Percentiles rank a stretch among this genome's conserved stretches.
Evolutionary conservation across 1,284 basidiomycete species (phyloP).

Genomic region (Coniophora puteana): DNA sequence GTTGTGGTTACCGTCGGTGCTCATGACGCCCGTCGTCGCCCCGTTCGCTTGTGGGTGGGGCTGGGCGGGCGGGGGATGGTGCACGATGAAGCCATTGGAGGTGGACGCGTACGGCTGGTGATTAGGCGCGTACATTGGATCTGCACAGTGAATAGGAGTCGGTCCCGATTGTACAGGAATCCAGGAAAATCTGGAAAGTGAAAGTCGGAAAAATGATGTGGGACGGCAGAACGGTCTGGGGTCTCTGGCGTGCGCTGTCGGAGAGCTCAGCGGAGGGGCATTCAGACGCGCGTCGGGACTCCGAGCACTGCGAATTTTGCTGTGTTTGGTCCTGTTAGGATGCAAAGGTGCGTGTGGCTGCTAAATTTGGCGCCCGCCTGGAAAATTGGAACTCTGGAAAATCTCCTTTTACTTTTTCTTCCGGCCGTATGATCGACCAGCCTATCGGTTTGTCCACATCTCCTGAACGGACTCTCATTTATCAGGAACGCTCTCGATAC

Average conservation of each 20-base stretch:
- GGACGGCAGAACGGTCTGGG: constrained; percentile 24
- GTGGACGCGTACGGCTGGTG: constrained; percentile 32
- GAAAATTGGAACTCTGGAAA: background rate
- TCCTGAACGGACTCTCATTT: background rate
- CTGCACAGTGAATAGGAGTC: constrained; percentile 18
- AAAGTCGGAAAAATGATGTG: constrained; percentile 2
- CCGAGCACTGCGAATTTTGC: constrained; percentile 22
- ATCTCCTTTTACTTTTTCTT: background rate
- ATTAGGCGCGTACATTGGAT: constrained; percentile 25
- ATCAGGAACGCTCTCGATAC: too few species aligned
- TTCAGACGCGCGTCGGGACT: constrained; percentile 14
- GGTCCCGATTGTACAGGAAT: constrained; percentile 15
- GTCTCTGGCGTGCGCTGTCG: constrained; percentile 17
- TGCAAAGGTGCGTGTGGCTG: constrained; percentile 13
- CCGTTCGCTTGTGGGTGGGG: too few species aligned
- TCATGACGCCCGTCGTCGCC: constrained; percentile 18
- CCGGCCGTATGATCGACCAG: background rate
- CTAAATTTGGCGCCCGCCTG: constrained; percentile 1
- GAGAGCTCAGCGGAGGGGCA: constrained; percentile 4
- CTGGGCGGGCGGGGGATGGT: too few species aligned
- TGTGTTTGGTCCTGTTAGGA: constrained; percentile 28
- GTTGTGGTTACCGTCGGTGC: constrained; percentile 27
- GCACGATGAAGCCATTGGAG: constrained; percentile 21
- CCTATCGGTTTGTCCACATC: background rate
- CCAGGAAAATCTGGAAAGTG: too few species aligned